These are phyloP conservation scores for Kwoniella dendrophila DNA, from an alignment of 768 basidiomycete genomes.

Conservation along the genomic window DNA sequence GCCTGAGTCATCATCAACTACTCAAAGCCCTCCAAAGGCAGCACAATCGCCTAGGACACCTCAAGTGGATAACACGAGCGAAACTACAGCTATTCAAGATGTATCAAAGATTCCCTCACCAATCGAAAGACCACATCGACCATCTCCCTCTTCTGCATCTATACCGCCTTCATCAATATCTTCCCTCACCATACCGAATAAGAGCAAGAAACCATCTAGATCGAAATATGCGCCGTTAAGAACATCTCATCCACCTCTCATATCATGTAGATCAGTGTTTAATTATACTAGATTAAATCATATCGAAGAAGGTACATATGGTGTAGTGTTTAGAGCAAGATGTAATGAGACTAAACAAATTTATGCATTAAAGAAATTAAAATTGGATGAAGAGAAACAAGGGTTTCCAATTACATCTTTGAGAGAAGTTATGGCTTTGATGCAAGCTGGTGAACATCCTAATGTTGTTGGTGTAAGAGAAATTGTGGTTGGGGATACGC, in stretches of 20 bases:
- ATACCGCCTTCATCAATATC: background rate
- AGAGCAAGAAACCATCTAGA: conserved; percentile 16
- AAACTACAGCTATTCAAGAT: background rate
- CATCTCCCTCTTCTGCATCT: background rate
- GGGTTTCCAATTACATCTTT: conserved; percentile 97
- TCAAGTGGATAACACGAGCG: background rate
- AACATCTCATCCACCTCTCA: conserved; percentile 73
- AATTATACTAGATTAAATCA: conserved; percentile 92
- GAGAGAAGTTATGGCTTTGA: conserved; percentile 92
- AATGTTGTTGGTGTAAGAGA: conserved; percentile 97
- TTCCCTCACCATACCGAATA: background rate
- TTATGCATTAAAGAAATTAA: conserved; percentile 95
- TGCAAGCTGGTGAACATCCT: conserved; percentile 82
- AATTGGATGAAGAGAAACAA: conserved; percentile 97
- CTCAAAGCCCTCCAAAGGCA: background rate
- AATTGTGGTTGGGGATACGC: conserved; percentile 95
- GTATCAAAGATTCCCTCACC: background rate
- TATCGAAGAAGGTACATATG: conserved; percentile 98
- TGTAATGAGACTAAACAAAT: conserved; percentile 95
- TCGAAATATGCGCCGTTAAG: conserved; percentile 63
- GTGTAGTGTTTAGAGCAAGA: conserved; percentile 92
- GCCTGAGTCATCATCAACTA: background rate
- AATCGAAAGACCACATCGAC: conserved; percentile 7
- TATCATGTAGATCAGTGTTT: conserved; percentile 89
- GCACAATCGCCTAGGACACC: background rate